phyloP scores from a whole-genome alignment of 148 eudicot species.

The Nepenthes gracilis region DNA sequence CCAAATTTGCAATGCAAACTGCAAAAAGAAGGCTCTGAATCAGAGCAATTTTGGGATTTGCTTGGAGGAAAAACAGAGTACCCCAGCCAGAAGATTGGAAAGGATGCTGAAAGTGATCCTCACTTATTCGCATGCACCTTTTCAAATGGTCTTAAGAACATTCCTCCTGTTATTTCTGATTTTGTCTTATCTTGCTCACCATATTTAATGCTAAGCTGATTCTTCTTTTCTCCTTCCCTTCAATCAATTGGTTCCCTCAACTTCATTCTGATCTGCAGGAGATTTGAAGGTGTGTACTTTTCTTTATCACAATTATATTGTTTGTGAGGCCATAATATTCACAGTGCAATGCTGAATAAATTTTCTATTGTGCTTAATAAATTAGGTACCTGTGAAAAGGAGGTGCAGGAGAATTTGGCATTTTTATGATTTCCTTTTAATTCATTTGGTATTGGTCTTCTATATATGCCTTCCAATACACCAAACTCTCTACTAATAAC shows the following conservation, averaged over 20 bases:
- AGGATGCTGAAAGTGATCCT: slow-evolving; percentile 72
- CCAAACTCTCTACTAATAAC: no score
- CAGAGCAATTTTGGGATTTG: slow-evolving; percentile 78
- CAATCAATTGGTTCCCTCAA: slow-evolving; percentile 12
- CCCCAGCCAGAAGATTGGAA: slow-evolving; percentile 65
- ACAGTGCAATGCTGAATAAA: background rate
- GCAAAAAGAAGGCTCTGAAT: slow-evolving; percentile 81
- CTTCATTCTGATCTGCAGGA: slow-evolving; percentile 32
- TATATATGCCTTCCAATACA: no score
- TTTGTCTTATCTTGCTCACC: slow-evolving; percentile 3
- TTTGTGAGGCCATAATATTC: no score
- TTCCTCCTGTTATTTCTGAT: background rate
- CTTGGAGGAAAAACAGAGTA: slow-evolving; percentile 80
- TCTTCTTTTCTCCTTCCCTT: slow-evolving; percentile 7
- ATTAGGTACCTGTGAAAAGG: no score
- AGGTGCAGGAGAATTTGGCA: no score
- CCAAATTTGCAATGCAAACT: slow-evolving; percentile 75
- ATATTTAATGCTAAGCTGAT: slow-evolving; percentile 17
- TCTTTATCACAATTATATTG: background rate
- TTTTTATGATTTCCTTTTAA: no score
- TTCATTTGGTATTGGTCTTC: no score
- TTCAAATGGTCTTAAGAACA: slow-evolving; percentile 38
- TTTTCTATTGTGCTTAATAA: no score
- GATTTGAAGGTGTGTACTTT: slow-evolving; percentile 63
- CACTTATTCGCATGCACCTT: slow-evolving; percentile 81